Conservation (phyloP, 2,329 filamentous ascomycete genomes). For the Chrysoporthe puriensis region DNA sequence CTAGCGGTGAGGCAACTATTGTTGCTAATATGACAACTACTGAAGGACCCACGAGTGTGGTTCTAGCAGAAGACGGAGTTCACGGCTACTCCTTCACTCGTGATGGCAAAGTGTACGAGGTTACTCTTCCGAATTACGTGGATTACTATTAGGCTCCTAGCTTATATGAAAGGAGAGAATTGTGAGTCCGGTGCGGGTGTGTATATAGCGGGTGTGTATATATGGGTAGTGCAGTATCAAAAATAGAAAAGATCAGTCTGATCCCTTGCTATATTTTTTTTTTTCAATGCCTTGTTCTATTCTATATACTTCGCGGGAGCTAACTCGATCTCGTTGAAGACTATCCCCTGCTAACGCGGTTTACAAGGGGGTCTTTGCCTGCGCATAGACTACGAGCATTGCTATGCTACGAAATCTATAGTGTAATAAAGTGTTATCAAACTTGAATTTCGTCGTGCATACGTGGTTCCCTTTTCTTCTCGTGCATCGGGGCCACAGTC, state of each 20-base stretch:
- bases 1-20: conserved; percentile 6
- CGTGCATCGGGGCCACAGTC: neutral
- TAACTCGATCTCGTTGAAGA: too few relatives aligned
- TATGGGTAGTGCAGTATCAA: neutral
- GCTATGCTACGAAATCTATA: too few relatives aligned
- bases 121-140: neutral
- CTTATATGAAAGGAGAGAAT: neutral
- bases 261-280: neutral
- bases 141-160: neutral
- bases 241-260: neutral
- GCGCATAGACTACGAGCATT: too few relatives aligned
- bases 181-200: neutral
- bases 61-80: conserved; percentile 11
- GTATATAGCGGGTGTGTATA: neutral
- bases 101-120: conserved; percentile 3
- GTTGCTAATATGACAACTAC: conserved; percentile 9
- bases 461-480: neutral
- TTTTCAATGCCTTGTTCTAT: neutral
- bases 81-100: conserved; percentile 3
- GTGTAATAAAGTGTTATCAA: neutral
- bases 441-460: neutral
- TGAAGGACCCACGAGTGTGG: conserved; percentile 20
- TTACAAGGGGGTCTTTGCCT: too few relatives aligned
- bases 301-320: too few relatives aligned
- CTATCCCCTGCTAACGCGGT: too few relatives aligned